Percentiles rank a stretch among this genome's conserved stretches.
Evolutionary conservation across 2,329 filamentous ascomycete genomes (phyloP).

Genomic region (Fusarium sp.): DNA sequence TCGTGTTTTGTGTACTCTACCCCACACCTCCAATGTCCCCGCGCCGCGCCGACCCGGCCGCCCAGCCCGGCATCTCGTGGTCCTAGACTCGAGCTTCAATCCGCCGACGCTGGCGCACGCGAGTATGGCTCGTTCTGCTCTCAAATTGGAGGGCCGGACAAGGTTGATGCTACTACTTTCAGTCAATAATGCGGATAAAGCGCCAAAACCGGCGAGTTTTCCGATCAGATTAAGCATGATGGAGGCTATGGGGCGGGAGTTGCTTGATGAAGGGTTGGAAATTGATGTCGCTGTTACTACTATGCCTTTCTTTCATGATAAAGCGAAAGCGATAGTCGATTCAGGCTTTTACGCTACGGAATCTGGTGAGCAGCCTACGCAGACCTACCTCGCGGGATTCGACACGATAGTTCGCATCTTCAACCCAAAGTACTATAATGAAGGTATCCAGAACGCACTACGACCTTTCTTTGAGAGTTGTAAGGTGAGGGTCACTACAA

Average conservation of each 20-base stretch:
- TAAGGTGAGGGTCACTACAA: slow-evolving; percentile 71
- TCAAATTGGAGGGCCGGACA: slow-evolving; percentile 37
- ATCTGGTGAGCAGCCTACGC: slow-evolving; percentile 53
- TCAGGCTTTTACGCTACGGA: slow-evolving; percentile 56
- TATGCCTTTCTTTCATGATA: slow-evolving; percentile 79
- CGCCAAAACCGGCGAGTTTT: slow-evolving; percentile 75
- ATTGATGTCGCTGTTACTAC: slow-evolving; percentile 79
- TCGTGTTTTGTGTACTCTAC: slow-evolving; percentile 59
- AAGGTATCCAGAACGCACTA: slow-evolving; percentile 65
- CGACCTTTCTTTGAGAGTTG: slow-evolving; percentile 73
- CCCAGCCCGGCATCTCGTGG: slow-evolving; percentile 57
- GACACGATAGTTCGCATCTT: slow-evolving; percentile 81
- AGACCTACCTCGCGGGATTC: slow-evolving; percentile 79
- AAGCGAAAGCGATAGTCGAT: slow-evolving; percentile 69
- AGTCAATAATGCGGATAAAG: slow-evolving; percentile 75
- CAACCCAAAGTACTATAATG: slow-evolving; percentile 76
- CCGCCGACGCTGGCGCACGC: slow-evolving; percentile 73
- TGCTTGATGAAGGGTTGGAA: slow-evolving; percentile 52
- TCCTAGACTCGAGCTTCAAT: slow-evolving; percentile 77
- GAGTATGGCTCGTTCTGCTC: slow-evolving; percentile 66
- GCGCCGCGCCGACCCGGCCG: slow-evolving; percentile 39
- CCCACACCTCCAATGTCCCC: slow-evolving; percentile 35
- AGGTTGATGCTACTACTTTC: slow-evolving; percentile 70
- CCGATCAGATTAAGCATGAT: slow-evolving; percentile 78
- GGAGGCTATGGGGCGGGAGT: slow-evolving; percentile 72